phyloP scores from a whole-genome alignment of 148 eudicot species.

The Camellia japonica region DNA sequence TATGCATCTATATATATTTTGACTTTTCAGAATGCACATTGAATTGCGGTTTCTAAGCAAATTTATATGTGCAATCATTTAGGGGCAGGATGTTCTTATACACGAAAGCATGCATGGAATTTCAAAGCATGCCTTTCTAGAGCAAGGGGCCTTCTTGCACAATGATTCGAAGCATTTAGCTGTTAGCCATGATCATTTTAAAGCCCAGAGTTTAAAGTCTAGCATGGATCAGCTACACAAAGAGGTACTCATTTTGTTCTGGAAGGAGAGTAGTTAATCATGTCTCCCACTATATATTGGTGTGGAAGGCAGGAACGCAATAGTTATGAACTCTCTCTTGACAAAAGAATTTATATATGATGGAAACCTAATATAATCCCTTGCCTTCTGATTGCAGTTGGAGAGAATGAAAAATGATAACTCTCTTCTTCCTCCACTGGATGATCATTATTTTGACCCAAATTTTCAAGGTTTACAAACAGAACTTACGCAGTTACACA shows the following conservation, averaged over 20 bases:
- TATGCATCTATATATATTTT: too few species aligned
- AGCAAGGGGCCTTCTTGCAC: slow-evolving; percentile 17
- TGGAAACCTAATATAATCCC: slow-evolving; percentile 5
- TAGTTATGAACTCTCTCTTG: not conserved
- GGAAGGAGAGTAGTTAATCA: not conserved
- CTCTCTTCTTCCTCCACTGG: slow-evolving; percentile 34
- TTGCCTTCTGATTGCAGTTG: slow-evolving; percentile 47
- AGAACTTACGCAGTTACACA: slow-evolving; percentile 57
- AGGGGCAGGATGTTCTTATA: slow-evolving; percentile 40
- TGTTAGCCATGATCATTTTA: slow-evolving; percentile 37
- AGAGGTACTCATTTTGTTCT: slow-evolving; percentile 54
- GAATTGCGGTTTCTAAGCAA: not conserved
- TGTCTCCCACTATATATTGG: slow-evolving; percentile 4
- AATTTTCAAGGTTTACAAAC: slow-evolving; percentile 41
- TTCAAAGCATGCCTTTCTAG: slow-evolving; percentile 22
- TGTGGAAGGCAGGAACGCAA: slow-evolving; percentile 5
- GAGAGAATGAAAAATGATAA: slow-evolving; percentile 87
- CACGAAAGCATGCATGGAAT: slow-evolving; percentile 26
- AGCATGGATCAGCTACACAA: slow-evolving; percentile 77
- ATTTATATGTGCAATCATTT: slow-evolving; percentile 3
- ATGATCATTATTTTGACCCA: slow-evolving; percentile 34
- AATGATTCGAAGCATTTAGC: slow-evolving; percentile 33
- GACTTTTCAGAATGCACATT: not conserved
- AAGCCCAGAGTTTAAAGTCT: slow-evolving; percentile 51
- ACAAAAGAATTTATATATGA: not conserved